Percentiles rank a stretch among this genome's conserved stretches.
phyloP scores from a whole-genome alignment of 192 early-diverging fungal species.

The Coemansia asiatica region DNA sequence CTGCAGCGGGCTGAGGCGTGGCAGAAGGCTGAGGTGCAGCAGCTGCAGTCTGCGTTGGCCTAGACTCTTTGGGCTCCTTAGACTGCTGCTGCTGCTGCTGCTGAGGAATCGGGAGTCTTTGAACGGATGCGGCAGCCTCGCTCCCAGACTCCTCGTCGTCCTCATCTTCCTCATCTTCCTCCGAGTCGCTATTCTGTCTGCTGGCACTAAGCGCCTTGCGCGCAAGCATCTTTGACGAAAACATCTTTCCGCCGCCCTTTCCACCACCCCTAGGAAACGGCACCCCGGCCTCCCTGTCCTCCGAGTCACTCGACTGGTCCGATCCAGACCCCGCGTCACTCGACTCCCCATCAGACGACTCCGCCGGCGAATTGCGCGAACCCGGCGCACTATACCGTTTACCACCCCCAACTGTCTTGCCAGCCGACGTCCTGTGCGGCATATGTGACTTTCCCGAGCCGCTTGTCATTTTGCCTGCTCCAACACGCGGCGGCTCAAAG shows the following conservation, averaged over 20 bases:
- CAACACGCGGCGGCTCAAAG: conserved; percentile 19
- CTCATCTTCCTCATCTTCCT: conserved; percentile 1
- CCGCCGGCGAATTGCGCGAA: conserved; percentile 27
- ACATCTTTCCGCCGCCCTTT: conserved; percentile 56
- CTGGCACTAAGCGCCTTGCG: conserved; percentile 35
- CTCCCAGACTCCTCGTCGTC: conserved; percentile 6
- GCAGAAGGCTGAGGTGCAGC: too few species aligned
- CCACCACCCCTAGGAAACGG: conserved; percentile 31
- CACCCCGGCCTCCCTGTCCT: background rate
- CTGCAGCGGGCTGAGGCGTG: too few species aligned
- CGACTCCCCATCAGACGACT: background rate
- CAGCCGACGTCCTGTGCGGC: conserved; percentile 20
- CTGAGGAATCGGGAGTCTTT: conserved; percentile 3
- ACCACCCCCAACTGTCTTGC: conserved; percentile 46
- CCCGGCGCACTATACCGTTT: conserved; percentile 36
- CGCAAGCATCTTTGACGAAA: conserved; percentile 54
- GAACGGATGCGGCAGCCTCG: background rate
- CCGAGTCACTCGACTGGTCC: conserved; percentile 11
- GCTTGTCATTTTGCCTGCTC: conserved; percentile 10
- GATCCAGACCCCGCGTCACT: conserved; percentile 16
- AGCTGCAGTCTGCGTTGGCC: conserved; percentile 5
- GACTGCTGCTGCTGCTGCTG: conserved; percentile 15
- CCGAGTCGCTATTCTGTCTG: conserved; percentile 28
- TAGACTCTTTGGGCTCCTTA: background rate
- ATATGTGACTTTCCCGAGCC: conserved; percentile 17